These are phyloP conservation scores for Aspergillus spinulosporus DNA, from an alignment of 2,329 filamentous ascomycete genomes.

Conservation along the genomic window DNA sequence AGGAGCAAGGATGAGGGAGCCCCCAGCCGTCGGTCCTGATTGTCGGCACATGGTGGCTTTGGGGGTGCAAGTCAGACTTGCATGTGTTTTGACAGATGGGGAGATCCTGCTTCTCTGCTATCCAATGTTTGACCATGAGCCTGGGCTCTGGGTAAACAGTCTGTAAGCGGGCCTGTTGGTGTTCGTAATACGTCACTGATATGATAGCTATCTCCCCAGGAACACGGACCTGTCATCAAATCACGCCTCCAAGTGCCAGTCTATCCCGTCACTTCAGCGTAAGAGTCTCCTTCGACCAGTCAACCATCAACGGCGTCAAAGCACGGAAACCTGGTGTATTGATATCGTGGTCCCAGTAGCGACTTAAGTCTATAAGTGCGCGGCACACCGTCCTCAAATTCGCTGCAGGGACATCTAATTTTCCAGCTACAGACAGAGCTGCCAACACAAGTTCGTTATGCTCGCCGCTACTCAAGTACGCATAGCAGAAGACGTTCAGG, in stretches of 20 bases:
- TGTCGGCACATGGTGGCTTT: not conserved
- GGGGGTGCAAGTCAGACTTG: conserved; percentile 3
- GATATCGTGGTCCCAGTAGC: no score
- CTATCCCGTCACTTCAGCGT: not conserved
- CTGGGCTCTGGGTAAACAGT: not conserved
- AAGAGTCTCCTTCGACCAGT: no score
- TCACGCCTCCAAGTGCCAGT: not conserved
- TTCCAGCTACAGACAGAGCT: not conserved
- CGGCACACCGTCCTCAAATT: not conserved
- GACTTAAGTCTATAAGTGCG: not conserved
- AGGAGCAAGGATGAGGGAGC: not conserved
- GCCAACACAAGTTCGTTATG: not conserved
- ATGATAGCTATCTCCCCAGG: not conserved
- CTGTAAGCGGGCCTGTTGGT: not conserved
- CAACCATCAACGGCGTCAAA: no score
- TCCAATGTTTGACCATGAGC: not conserved
- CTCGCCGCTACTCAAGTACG: no score
- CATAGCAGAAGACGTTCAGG: no score
- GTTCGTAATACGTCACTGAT: not conserved
- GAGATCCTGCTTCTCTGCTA: not conserved
- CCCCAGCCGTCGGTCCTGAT: not conserved
- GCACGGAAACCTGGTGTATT: no score
- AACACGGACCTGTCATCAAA: not conserved
- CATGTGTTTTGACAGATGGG: not conserved
- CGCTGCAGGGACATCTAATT: no score